These are phyloP conservation scores for Barnettozyma siamensis DNA, from an alignment of 805 yeast genomes.

Conservation along the genomic window DNA sequence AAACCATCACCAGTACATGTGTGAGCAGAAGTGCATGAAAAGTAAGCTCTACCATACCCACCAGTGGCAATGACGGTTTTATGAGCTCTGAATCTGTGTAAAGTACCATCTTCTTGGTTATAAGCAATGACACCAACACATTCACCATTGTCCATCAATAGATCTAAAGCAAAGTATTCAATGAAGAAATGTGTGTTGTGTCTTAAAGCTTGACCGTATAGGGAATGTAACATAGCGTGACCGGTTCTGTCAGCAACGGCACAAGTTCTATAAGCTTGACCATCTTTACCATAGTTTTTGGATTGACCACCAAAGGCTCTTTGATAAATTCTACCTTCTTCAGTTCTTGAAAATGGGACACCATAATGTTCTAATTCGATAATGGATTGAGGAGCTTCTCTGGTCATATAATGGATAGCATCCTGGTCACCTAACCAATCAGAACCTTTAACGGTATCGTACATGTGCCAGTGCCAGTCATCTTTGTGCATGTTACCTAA, in stretches of 20 bases:
- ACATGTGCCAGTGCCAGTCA: conserved; percentile 99
- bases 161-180: conserved; percentile 93
- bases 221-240: conserved; percentile 90
- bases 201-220: conserved; percentile 93
- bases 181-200: conserved; percentile 97
- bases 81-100: conserved; percentile 96
- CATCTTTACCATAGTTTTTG: conserved; percentile 93
- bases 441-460: conserved; percentile 97
- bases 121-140: conserved; percentile 96
- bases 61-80: conserved; percentile 97
- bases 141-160: conserved; percentile 90
- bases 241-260: conserved; percentile 99
- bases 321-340: conserved; percentile 94
- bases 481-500: conserved; percentile 97
- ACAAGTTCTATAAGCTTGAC: conserved; percentile 98
- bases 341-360: conserved; percentile 96
- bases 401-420: conserved; percentile 98
- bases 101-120: conserved; percentile 98
- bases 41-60: conserved; percentile 97
- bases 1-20: conserved; percentile 99
- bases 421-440: conserved; percentile 99
- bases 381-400: conserved; percentile 94
- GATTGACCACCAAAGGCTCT: conserved; percentile 99
- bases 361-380: conserved; percentile 97
- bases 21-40: conserved; percentile 98